Evolutionary conservation across 2,329 filamentous ascomycete genomes (phyloP), one percentile per base, ranked within the genome.

Genomic region (Xylaria sp.): DNA sequence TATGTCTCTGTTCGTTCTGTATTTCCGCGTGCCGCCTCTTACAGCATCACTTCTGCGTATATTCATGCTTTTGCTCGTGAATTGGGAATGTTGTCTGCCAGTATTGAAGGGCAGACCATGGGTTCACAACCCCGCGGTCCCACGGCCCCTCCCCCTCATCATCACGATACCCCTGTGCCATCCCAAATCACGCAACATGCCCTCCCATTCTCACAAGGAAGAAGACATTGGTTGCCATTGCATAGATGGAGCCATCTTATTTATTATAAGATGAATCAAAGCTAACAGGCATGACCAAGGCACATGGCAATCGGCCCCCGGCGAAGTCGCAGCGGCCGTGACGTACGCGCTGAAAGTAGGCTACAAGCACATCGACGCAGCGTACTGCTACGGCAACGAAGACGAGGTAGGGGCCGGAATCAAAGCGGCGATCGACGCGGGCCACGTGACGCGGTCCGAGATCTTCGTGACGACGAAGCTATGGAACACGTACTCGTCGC

Each of bases 401-500:
- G 87, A 91, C 57, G 92, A 95, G 80, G 93, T 97, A 18, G 94
- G 94, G 72, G 84, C 90, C 78, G 94, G 92, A 10, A 86, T 97
- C 63, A 88, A 89, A 78, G 90, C 92, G 65, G 93, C 91, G 37
- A 89, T 95, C 76, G 85, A 83, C 31, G 83, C 88, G 5, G 92
- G 92, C 28, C 84, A 88, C 70, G 84, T 92, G 75, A 92, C 91
- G 86, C 88, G 93, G 70, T 88, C 92, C 79, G 92, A 97, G 67
- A 82, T 97, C 70, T 97, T 96, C 82, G 88, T 97, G 68, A 92
- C 93, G 64, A 93, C 90, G 76, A 97, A 97, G 86, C 87, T 94
- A 46, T 97, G 93, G 92, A 91, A 90, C 77, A 93, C 92, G 60
- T 94, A 92, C 83, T 90, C 91, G 80, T 88, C 88, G 37, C 86